Base-by-base conservation (phyloP, 2,329 filamentous ascomycete genomes). In the Aspergillus ibericus region DNA sequence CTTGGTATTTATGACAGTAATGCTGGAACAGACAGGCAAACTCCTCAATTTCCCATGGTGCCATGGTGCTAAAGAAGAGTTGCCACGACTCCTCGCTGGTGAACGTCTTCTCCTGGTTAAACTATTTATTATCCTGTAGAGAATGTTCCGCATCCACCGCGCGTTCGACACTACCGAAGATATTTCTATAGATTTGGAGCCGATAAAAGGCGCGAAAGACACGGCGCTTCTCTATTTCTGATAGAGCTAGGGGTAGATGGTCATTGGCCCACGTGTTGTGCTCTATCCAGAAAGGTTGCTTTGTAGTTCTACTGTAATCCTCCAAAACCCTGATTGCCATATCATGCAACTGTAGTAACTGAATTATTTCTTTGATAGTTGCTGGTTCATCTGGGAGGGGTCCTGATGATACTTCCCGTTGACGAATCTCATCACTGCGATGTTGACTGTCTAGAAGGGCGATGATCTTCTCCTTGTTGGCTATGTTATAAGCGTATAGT, bases 41-140 rank as follows among this genome's bases (percentile, higher is more conserved):
- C 27, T 69, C 66, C 3, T 63, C 58, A n/a, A 55, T 48, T 49
- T 68, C 66, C 67, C 66, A 69, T 10, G 63, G 61, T 2, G 64
- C 53, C 50, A 69, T 60, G 1, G 59, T 53, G 3, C 60, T 59
- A 20, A 63, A 67, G 27, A 68, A 63, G 9, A 67, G 1, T 0
- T 59, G 51, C 56, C 57, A 69, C 13, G 49, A 53, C 8, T 64
- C 58, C 15, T 54, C 53, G 0, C 20, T 15, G 3, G 27, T 48
- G 22, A 63, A 65, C 0, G 44, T 56, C 5, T 54, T 5, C 5
- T 44, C 20, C 6, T 35, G 8, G 6, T 35, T 15, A 2, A 20
- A 13, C 47, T 29, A 50, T 3, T 9, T 2, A n/a, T 50, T 50
- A 10, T 36, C 16, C 5, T 35, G 15, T 12, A 20, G 13, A 3